A percentile compares a stretch with the other conserved stretches of the same genome.
phyloP scores from a whole-genome alignment of 371 early-diverging fungal species.

The Dentiscutata heterogama region DNA sequence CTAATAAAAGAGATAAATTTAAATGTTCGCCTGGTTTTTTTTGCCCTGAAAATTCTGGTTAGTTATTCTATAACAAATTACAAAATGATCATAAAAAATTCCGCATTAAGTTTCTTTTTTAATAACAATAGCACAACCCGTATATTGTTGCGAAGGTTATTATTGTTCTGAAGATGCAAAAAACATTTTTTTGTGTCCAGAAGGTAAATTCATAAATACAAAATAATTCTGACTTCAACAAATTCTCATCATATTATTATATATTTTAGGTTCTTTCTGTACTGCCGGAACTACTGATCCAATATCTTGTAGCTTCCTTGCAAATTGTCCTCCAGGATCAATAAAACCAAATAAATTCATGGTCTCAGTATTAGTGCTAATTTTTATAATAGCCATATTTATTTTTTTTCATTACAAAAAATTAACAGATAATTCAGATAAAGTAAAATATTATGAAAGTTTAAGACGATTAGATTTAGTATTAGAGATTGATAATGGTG shows the following conservation, averaged over 20 bases:
- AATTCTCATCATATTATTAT: too few relatives aligned
- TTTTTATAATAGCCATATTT: neutral
- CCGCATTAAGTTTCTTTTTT: too few relatives aligned
- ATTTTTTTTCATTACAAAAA: conserved; percentile 17
- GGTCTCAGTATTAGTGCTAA: neutral
- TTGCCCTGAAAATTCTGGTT: conserved; percentile 7
- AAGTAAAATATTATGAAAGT: too few relatives aligned
- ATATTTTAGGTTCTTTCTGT: too few relatives aligned
- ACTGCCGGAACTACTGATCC: neutral
- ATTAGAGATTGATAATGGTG: too few relatives aligned
- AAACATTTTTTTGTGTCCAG: neutral
- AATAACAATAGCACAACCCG: neutral
- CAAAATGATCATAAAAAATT: neutral
- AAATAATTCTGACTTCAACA: too few relatives aligned
- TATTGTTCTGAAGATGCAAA: neutral
- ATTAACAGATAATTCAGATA: neutral
- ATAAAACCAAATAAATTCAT: neutral
- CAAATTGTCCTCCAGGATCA: conserved; percentile 5
- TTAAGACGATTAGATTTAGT: too few relatives aligned
- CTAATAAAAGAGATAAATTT: too few relatives aligned
- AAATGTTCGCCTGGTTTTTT: neutral
- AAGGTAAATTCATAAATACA: neutral
- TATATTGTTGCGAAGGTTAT: conserved; percentile 23
- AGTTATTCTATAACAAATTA: neutral
- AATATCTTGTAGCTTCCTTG: neutral